A percentile compares a stretch with the other conserved stretches of the same genome.
Evolutionary conservation across 179 eudicot species (phyloP).

Genomic region (Patellifolia procumbens): DNA sequence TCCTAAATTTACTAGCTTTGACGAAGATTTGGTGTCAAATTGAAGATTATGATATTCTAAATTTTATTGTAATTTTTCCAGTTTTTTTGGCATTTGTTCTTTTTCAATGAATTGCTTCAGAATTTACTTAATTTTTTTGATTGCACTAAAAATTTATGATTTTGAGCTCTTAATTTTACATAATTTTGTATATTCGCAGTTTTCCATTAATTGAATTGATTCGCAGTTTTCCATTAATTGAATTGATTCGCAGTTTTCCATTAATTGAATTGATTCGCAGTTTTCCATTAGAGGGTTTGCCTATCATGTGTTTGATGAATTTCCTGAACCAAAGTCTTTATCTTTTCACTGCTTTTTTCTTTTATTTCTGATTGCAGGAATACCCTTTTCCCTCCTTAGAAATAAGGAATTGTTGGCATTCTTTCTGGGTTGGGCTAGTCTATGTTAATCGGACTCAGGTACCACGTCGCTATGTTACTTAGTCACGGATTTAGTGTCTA

Average conservation of each 20-base stretch:
- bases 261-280: background rate
- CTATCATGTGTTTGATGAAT: conserved; percentile 29
- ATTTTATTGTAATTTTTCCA: too few relatives aligned
- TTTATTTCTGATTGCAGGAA: background rate
- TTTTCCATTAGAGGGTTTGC: conserved; percentile 11
- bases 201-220: background rate
- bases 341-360: background rate
- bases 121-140: too few relatives aligned
- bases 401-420: background rate
- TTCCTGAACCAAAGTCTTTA: conserved; percentile 19
- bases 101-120: too few relatives aligned
- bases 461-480: too few relatives aligned
- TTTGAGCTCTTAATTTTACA: too few relatives aligned
- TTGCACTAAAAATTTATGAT: too few relatives aligned
- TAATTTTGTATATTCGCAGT: background rate
- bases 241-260: background rate
- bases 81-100: too few relatives aligned
- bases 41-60: too few relatives aligned
- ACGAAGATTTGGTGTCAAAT: too few relatives aligned
- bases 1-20: too few relatives aligned
- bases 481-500: too few relatives aligned
- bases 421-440: conserved; percentile 10
- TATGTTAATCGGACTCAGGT: too few relatives aligned
- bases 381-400: background rate
- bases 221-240: background rate